A percentile compares a stretch with the other conserved stretches of the same genome.
phyloP scores from a whole-genome alignment of 2,329 filamentous ascomycete species.

The Cladorrhinum sp. region DNA sequence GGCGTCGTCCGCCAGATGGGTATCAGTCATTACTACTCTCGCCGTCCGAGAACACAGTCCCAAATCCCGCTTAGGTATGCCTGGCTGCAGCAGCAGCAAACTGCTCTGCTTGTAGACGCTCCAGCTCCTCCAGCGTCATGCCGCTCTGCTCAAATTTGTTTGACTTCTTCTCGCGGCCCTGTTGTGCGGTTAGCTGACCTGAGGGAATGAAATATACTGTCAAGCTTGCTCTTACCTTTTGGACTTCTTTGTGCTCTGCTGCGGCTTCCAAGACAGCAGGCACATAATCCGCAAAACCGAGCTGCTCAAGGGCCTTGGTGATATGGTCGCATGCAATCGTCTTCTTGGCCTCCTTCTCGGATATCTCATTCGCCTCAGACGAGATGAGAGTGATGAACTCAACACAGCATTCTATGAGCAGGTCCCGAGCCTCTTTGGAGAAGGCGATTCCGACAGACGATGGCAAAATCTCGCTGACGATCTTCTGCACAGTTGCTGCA shows the following conservation, averaged over 20 bases:
- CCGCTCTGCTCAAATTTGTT: conserved; percentile 96
- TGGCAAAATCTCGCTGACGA: conserved; percentile 90
- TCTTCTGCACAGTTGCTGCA: conserved; percentile 70
- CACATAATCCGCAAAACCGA: conserved; percentile 92
- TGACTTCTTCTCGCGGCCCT: conserved; percentile 94
- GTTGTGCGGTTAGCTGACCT: conserved; percentile 52
- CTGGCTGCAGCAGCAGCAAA: conserved; percentile 79
- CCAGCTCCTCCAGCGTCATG: conserved; percentile 84
- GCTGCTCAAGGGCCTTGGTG: conserved; percentile 85
- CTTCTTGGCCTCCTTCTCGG: conserved; percentile 98
- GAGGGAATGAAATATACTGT: neutral
- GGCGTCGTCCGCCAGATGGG: conserved; percentile 19
- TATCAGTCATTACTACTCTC: neutral
- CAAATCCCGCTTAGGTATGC: conserved; percentile 48
- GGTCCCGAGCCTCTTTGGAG: conserved; percentile 89
- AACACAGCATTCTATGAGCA: conserved; percentile 97
- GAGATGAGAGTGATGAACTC: conserved; percentile 98
- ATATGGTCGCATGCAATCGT: conserved; percentile 98
- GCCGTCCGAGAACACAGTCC: neutral
- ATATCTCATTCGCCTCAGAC: conserved; percentile 98
- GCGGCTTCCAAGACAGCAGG: conserved; percentile 82
- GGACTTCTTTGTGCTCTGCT: conserved; percentile 84
- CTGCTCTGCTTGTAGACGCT: conserved; percentile 84
- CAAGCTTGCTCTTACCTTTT: conserved; percentile 69
- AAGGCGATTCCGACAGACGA: conserved; percentile 74